A percentile compares a stretch with the other conserved stretches of the same genome.
phyloP scores from a whole-genome alignment of 768 basidiomycete species.

The Mycena galericulata region DNA sequence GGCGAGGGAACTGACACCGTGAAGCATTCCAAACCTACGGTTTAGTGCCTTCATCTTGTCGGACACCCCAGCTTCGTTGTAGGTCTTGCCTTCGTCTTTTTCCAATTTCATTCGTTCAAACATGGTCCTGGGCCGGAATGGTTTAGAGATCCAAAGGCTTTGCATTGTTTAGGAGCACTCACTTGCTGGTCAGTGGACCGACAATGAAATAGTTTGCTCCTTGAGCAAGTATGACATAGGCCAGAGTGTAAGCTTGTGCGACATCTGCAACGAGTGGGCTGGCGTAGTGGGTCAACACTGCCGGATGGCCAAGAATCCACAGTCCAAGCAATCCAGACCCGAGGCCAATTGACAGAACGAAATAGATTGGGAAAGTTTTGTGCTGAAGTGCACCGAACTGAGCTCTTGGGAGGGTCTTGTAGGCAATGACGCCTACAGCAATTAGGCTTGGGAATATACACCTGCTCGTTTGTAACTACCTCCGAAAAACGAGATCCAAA shows the following conservation, averaged over 20 bases:
- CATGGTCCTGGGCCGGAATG: slow-evolving; percentile 69
- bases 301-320: slow-evolving; percentile 71
- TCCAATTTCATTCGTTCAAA: slow-evolving; percentile 78
- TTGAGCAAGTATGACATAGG: slow-evolving; percentile 59
- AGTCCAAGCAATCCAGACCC: slow-evolving; percentile 65
- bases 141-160: neutral
- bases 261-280: slow-evolving; percentile 69
- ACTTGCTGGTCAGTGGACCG: slow-evolving; percentile 81
- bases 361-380: slow-evolving; percentile 81
- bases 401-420: slow-evolving; percentile 70
- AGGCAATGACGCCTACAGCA: slow-evolving; percentile 67
- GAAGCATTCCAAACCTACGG: slow-evolving; percentile 71
- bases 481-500: slow-evolving; percentile 80
- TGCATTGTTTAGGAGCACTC: too few species aligned
- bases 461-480: slow-evolving; percentile 43
- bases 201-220: slow-evolving; percentile 75
- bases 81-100: slow-evolving; percentile 77
- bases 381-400: slow-evolving; percentile 83
- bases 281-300: slow-evolving; percentile 60
- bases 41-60: slow-evolving; percentile 77
- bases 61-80: slow-evolving; percentile 76
- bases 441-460: slow-evolving; percentile 18
- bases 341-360: slow-evolving; percentile 67
- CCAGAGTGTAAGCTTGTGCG: slow-evolving; percentile 71
- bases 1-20: slow-evolving; percentile 76